A percentile compares a stretch with the other conserved stretches of the same genome.
phyloP scores from a whole-genome alignment of 257 asterid genomes.

The Solanum rostratum region DNA sequence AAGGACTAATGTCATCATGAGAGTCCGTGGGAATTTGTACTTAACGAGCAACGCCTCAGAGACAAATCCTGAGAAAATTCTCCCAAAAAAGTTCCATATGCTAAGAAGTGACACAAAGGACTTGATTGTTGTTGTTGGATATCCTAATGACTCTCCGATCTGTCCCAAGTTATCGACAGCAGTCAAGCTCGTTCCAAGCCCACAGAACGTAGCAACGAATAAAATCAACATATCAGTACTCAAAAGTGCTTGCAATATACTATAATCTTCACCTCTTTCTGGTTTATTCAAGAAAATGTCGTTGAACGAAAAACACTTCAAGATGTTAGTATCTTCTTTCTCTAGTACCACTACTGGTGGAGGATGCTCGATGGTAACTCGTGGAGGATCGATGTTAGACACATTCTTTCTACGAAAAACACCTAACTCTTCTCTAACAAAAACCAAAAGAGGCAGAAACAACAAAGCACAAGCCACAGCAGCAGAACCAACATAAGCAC shows the following conservation, averaged over 20 bases:
- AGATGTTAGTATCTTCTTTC: neutral
- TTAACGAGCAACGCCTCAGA: slow-evolving; percentile 38
- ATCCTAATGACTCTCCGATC: slow-evolving; percentile 63
- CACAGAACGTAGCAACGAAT: slow-evolving; percentile 61
- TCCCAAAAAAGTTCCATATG: slow-evolving; percentile 75
- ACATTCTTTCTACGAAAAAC: slow-evolving; percentile 17
- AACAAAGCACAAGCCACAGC: slow-evolving; percentile 45
- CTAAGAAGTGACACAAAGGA: slow-evolving; percentile 61
- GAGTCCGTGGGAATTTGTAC: slow-evolving; percentile 56
- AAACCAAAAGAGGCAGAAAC: slow-evolving; percentile 47
- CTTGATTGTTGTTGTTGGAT: slow-evolving; percentile 51
- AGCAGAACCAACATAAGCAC: slow-evolving; percentile 59
- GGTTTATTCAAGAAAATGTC: slow-evolving; percentile 44
- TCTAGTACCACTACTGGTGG: neutral
- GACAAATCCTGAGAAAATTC: slow-evolving; percentile 66
- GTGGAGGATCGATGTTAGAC: slow-evolving; percentile 2
- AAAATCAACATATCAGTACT: slow-evolving; percentile 51
- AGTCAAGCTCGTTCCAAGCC: slow-evolving; percentile 63
- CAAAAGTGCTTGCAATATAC: slow-evolving; percentile 53
- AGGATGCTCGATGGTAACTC: slow-evolving; percentile 6
- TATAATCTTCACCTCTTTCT: slow-evolving; percentile 64
- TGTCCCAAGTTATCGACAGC: slow-evolving; percentile 77
- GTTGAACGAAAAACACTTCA: slow-evolving; percentile 10
- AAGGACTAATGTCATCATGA: slow-evolving; percentile 66
- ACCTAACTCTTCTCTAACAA: slow-evolving; percentile 38